Conservation (phyloP, 1,284 basidiomycete species). For the Ceratobasidium sp. region DNA sequence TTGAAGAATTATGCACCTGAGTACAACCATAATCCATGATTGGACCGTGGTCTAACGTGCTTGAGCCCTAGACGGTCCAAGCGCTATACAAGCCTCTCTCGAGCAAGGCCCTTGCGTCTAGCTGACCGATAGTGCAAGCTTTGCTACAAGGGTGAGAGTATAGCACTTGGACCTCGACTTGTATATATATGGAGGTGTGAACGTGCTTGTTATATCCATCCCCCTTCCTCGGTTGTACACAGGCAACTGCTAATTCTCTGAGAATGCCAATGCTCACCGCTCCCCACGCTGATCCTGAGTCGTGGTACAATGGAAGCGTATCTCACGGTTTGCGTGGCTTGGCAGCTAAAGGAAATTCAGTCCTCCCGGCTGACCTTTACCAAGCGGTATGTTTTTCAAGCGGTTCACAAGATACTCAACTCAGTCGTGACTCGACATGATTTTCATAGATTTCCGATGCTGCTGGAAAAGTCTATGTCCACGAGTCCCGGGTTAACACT, state of each 20-base stretch:
- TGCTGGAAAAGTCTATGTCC: neutral
- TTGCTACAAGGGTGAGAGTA: too few relatives aligned
- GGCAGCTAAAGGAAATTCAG: neutral
- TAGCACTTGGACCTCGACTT: too few relatives aligned
- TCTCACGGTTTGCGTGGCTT: constrained; percentile 5
- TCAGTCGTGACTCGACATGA: neutral
- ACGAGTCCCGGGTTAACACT: constrained; percentile 3
- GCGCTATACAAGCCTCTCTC: too few relatives aligned
- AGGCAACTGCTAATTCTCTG: neutral
- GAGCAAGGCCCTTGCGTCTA: too few relatives aligned
- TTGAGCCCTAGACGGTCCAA: too few relatives aligned
- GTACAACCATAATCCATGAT: too few relatives aligned
- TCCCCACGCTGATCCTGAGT: neutral
- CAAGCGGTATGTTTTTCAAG: neutral
- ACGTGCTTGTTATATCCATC: neutral
- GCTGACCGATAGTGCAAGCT: too few relatives aligned
- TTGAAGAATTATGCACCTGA: too few relatives aligned
- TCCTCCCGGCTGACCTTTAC: constrained; percentile 11
- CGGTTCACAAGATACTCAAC: too few relatives aligned
- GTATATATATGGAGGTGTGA: neutral
- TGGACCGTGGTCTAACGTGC: too few relatives aligned
- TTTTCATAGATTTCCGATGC: constrained; percentile 3
- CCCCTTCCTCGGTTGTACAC: neutral
- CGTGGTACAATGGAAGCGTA: constrained; percentile 3
- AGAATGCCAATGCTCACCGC: constrained; percentile 16